Evolutionary conservation across 441 rosid species (phyloP), one percentile per base, ranked within the genome.

Genomic region (Pelargonium myrrhifolium): DNA sequence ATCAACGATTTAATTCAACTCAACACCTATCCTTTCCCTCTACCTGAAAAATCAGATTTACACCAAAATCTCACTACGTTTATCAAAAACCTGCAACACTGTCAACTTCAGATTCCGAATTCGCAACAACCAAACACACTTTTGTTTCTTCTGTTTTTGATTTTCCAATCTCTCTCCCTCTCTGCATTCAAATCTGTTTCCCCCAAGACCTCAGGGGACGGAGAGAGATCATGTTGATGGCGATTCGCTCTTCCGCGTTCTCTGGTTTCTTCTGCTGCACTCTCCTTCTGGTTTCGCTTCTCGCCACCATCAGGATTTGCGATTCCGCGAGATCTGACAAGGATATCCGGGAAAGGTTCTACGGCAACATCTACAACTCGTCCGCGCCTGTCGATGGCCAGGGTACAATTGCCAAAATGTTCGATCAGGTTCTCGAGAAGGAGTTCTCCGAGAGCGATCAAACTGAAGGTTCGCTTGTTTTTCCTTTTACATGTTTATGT

Each of bases 401-500:
- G 47, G 92, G 87, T 9, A 92, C 92, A 69, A 88, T 94, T 49
- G 98, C 98, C 18, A 74, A 88, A 81, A 94, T 94, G 86, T 92
- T 94, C 83, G 96, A 92, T 81, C 86, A 85, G 24, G 98, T 92
- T 68, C 88, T 94, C 12, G 88, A 92, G 80, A 94, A 94, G 74
- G 99, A 92, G 73, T 92, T 94, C 81, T 80, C 97, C 14, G 96
- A 92, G 58, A 88, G 87, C 72, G 99, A 94, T 63, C 96, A 85
- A 59, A 82, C 91, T 79, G 94, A 89, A 81, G 99, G 99, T 93
- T 72, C 17, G 63, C 22, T 64, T 15, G 17, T 59, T 7, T 51
- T 53, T 40, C 56, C 8, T 14, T 43, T 37, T 53, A 24, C 20
- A 2, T 35, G 43, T 49, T 49, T 69, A 3, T 20, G 6, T 6